These are phyloP conservation scores for Tetradesmus lagerheimii DNA, from an alignment of 139 green algal species.

Conservation along the genomic window DNA sequence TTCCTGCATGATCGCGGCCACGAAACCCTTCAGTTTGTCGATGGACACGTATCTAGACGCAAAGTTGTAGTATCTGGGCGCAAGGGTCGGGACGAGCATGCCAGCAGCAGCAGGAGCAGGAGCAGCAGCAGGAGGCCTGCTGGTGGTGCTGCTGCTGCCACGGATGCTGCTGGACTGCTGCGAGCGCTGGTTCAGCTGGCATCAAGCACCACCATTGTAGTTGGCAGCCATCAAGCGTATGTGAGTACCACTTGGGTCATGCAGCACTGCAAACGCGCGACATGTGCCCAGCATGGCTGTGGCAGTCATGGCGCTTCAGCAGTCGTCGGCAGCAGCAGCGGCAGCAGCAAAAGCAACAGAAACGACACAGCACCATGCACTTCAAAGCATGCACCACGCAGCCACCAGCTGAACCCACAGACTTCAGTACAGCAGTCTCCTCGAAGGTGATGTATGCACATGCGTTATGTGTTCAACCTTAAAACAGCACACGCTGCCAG, in stretches of 20 bases:
- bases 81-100: background rate
- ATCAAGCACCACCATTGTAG: constrained; percentile 22
- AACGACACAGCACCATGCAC: no score
- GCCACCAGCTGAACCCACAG: no score
- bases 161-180: constrained; percentile 23
- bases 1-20: background rate
- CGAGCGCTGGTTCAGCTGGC: constrained; percentile 32
- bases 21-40: background rate
- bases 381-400: no score
- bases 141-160: background rate
- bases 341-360: no score
- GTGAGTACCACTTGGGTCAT: background rate
- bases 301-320: no score
- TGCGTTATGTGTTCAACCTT: no score
- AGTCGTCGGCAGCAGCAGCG: background rate
- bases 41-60: background rate
- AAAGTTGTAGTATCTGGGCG: background rate
- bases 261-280: background rate
- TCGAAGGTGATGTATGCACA: no score
- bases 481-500: no score
- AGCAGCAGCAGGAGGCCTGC: background rate
- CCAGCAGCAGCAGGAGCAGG: background rate
- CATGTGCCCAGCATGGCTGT: no score
- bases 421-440: no score
- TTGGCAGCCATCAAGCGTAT: constrained; percentile 40